Conservation (phyloP, 768 basidiomycete genomes). For the Suillus subluteus region DNA sequence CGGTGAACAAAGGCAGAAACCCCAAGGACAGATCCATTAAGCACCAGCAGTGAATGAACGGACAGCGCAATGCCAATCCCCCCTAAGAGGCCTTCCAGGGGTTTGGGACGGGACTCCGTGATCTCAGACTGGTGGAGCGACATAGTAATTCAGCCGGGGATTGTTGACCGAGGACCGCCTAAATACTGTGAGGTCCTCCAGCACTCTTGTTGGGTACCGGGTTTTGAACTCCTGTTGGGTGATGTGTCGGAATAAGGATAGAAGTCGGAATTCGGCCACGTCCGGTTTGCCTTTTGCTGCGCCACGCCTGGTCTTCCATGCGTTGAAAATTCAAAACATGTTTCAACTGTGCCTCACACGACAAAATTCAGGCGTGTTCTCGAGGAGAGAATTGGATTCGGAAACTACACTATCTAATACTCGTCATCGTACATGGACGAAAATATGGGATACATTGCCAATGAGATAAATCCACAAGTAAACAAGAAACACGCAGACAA, state of each 20-base stretch:
- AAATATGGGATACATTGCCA: neutral
- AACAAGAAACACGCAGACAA: neutral
- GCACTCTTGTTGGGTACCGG: no score
- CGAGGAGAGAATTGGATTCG: neutral
- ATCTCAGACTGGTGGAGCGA: neutral
- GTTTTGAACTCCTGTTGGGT: no score
- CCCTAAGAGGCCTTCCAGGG: conserved; percentile 57
- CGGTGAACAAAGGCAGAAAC: conserved; percentile 65
- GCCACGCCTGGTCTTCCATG: neutral
- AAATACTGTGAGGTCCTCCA: neutral
- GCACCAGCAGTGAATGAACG: conserved; percentile 52
- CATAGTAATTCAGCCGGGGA: neutral
- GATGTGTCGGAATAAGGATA: neutral
- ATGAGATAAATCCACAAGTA: neutral
- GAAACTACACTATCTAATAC: neutral
- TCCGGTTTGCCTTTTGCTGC: neutral
- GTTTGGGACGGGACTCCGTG: conserved; percentile 35
- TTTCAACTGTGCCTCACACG: neutral
- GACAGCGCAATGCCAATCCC: conserved; percentile 56
- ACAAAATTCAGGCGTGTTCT: neutral
- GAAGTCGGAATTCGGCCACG: neutral
- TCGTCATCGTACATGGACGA: neutral
- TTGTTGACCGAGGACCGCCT: neutral
- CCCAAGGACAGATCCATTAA: conserved; percentile 61
- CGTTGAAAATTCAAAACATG: neutral